These are phyloP conservation scores for Trichoderma gracile DNA, from an alignment of 2,329 filamentous ascomycete species.

Conservation along the genomic window DNA sequence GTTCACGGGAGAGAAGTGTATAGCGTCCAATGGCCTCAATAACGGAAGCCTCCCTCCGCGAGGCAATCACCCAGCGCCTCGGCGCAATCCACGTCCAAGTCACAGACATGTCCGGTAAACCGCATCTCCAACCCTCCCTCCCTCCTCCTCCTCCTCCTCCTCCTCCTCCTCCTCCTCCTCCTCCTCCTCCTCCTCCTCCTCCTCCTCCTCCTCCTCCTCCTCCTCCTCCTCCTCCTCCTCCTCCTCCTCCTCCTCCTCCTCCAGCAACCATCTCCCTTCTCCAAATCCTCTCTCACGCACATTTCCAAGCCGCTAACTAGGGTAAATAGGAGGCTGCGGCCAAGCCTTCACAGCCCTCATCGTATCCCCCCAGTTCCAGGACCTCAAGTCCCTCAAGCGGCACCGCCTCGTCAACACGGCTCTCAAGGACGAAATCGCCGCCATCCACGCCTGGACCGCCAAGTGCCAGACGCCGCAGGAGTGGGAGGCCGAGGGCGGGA, in stretches of 20 bases:
- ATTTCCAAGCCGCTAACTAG: neutral
- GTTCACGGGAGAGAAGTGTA: too few species aligned
- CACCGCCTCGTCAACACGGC: constrained; percentile 83
- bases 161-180: neutral
- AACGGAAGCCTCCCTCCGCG: constrained; percentile 70
- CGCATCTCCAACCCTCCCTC: neutral
- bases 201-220: neutral
- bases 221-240: neutral
- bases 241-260: neutral
- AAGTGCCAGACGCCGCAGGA: constrained; percentile 92
- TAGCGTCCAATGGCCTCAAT: constrained; percentile 56
- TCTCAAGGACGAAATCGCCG: constrained; percentile 83
- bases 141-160: neutral
- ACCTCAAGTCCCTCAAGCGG: constrained; percentile 75
- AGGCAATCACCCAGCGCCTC: constrained; percentile 68
- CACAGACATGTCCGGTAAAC: constrained; percentile 84
- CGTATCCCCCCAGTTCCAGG: constrained; percentile 66
- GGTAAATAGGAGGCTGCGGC: constrained; percentile 56
- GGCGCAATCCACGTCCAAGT: constrained; percentile 80
- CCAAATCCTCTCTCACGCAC: too few species aligned
- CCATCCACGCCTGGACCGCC: constrained; percentile 92
- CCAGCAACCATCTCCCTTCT: neutral
- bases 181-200: neutral
- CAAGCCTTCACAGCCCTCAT: constrained; percentile 62
- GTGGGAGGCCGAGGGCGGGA: constrained; percentile 63